phyloP scores from a whole-genome alignment of 192 early-diverging fungal species.

The Rhizoclosmatium sp. region DNA sequence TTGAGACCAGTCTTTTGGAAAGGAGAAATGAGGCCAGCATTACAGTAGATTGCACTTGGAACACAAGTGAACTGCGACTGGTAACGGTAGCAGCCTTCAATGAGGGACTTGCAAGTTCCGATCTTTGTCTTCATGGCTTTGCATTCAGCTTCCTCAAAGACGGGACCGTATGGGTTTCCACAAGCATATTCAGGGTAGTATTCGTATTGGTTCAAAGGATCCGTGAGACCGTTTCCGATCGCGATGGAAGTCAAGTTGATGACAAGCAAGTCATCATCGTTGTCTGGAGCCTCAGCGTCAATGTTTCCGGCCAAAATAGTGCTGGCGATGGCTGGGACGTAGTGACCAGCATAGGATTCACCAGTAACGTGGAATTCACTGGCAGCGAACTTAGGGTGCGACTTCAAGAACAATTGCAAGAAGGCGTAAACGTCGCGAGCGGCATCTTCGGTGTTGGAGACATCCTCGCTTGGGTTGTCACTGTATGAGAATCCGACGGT shows the following conservation, averaged over 20 bases:
- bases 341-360: conserved; percentile 75
- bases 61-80: conserved; percentile 80
- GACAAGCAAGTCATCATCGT: conserved; percentile 14
- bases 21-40: conserved; percentile 77
- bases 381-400: conserved; percentile 85
- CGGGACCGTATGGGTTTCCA: conserved; percentile 66
- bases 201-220: conserved; percentile 88
- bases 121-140: conserved; percentile 77
- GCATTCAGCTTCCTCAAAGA: conserved; percentile 77
- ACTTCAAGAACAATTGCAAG: conserved; percentile 89
- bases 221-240: conserved; percentile 89
- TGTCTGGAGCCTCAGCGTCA: conserved; percentile 42
- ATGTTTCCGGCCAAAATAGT: conserved; percentile 84
- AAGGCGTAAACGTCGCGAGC: conserved; percentile 91
- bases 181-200: conserved; percentile 72
- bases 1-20: conserved; percentile 83
- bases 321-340: conserved; percentile 87
- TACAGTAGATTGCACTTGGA: conserved; percentile 86
- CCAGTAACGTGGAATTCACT: conserved; percentile 60
- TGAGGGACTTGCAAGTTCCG: conserved; percentile 77
- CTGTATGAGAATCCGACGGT: conserved; percentile 91
- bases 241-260: conserved; percentile 51
- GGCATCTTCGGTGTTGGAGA: conserved; percentile 75
- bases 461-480: conserved; percentile 63
- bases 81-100: conserved; percentile 86